A percentile compares a stretch with the other conserved stretches of the same genome.
Conservation (phyloP, 768 basidiomycete species). For the Boletus rubroflammeus region DNA sequence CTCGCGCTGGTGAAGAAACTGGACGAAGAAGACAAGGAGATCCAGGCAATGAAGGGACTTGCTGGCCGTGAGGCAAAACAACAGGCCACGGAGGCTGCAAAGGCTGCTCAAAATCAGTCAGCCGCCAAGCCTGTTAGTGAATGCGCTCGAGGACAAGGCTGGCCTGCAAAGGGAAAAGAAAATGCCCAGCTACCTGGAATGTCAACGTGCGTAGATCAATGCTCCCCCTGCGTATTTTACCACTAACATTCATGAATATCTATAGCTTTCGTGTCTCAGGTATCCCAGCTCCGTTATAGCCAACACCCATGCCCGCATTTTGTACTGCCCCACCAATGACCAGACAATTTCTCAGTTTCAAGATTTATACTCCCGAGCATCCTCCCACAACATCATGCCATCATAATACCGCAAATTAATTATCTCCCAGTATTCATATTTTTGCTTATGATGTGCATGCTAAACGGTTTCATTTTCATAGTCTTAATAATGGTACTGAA, state of each 20-base stretch:
- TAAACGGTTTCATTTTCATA: no score
- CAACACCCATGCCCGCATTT: background rate
- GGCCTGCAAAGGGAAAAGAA: background rate
- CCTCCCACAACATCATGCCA: no score
- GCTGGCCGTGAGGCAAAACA: no score
- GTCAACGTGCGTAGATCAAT: background rate
- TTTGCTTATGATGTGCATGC: no score
- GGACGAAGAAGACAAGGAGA: no score
- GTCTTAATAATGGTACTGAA: no score
- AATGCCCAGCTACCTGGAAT: background rate
- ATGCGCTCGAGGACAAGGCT: background rate
- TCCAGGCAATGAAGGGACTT: no score
- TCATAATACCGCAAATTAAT: background rate
- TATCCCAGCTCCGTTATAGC: background rate
- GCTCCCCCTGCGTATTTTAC: background rate
- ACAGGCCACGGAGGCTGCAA: background rate
- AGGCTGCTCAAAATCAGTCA: background rate
- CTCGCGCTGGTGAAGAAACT: no score
- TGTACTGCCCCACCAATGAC: background rate
- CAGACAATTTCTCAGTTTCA: background rate
- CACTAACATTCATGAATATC: background rate
- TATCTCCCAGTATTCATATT: no score
- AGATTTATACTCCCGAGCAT: no score
- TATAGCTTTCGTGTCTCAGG: background rate
- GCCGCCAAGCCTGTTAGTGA: background rate